Conservation (phyloP, 2,329 filamentous ascomycete genomes). For the Aspergillus sp. region DNA sequence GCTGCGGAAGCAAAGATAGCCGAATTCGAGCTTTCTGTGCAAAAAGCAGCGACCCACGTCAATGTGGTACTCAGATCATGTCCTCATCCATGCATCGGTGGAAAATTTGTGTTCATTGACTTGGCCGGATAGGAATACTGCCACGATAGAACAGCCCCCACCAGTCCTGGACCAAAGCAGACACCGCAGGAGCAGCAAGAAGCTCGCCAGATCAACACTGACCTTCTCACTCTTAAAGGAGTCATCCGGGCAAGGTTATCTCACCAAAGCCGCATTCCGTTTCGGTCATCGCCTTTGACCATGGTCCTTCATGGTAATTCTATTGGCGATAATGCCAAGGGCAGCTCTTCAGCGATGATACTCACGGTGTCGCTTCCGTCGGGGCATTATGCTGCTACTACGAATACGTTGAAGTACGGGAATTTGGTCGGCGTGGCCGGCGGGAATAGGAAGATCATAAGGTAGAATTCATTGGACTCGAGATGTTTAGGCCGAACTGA, state of each 20-base stretch:
- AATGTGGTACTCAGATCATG: conserved; percentile 15
- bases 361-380: conserved; percentile 34
- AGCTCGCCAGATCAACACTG: conserved; percentile 41
- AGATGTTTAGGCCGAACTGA: too few relatives aligned
- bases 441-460: neutral
- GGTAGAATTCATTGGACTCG: neutral
- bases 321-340: conserved; percentile 6
- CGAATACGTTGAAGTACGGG: conserved; percentile 41
- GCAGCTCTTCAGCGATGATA: conserved; percentile 31
- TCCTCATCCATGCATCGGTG: conserved; percentile 29
- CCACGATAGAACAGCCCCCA: conserved; percentile 18
- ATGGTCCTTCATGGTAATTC: conserved; percentile 41
- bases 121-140: conserved; percentile 42
- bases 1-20: conserved; percentile 34
- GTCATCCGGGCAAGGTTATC: conserved; percentile 38
- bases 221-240: conserved; percentile 41
- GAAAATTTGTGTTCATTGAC: conserved; percentile 41
- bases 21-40: conserved; percentile 27
- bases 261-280: conserved; percentile 34
- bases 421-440: conserved; percentile 32
- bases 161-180: conserved; percentile 14
- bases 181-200: conserved; percentile 36
- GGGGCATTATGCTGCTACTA: conserved; percentile 33
- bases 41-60: conserved; percentile 29
- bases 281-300: conserved; percentile 37